phyloP scores from a whole-genome alignment of 1,284 basidiomycete species.

The Naganishia liquefaciens region DNA sequence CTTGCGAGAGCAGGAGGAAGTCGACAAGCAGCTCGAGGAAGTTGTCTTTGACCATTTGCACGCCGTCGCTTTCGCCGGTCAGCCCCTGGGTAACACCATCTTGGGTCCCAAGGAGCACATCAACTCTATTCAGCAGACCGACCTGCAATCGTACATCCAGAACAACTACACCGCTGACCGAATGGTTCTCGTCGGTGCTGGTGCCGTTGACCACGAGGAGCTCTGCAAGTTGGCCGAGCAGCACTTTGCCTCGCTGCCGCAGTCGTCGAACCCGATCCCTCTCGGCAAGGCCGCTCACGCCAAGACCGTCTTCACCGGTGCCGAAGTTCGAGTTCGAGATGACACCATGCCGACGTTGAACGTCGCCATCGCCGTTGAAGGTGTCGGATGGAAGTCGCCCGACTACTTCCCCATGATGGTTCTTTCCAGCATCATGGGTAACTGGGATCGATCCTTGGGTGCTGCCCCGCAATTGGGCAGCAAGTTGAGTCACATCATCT shows the following conservation, averaged over 20 bases:
- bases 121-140: slow-evolving; percentile 88
- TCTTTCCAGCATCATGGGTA: slow-evolving; percentile 97
- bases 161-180: slow-evolving; percentile 98
- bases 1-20: slow-evolving; percentile 96
- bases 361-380: slow-evolving; percentile 95
- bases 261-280: slow-evolving; percentile 82
- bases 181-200: slow-evolving; percentile 97
- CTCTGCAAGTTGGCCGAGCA: slow-evolving; percentile 94
- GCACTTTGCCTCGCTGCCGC: slow-evolving; percentile 87
- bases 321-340: slow-evolving; percentile 93
- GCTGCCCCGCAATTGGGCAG: slow-evolving; percentile 86
- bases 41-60: slow-evolving; percentile 99
- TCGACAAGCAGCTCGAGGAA: slow-evolving; percentile 97
- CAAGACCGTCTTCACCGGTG: slow-evolving; percentile 83
- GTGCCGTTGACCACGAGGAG: slow-evolving; percentile 88
- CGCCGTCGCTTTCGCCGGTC: slow-evolving; percentile 92
- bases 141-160: slow-evolving; percentile 89
- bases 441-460: slow-evolving; percentile 98
- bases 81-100: slow-evolving; percentile 94
- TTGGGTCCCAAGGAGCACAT: slow-evolving; percentile 97
- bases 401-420: slow-evolving; percentile 99
- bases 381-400: slow-evolving; percentile 94
- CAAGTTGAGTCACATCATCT: slow-evolving; percentile 86
- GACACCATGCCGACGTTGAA: slow-evolving; percentile 86
- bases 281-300: slow-evolving; percentile 74